Evolutionary conservation across 352 stramenopile species (phyloP).

Genomic region (Phytophthora syringae): DNA sequence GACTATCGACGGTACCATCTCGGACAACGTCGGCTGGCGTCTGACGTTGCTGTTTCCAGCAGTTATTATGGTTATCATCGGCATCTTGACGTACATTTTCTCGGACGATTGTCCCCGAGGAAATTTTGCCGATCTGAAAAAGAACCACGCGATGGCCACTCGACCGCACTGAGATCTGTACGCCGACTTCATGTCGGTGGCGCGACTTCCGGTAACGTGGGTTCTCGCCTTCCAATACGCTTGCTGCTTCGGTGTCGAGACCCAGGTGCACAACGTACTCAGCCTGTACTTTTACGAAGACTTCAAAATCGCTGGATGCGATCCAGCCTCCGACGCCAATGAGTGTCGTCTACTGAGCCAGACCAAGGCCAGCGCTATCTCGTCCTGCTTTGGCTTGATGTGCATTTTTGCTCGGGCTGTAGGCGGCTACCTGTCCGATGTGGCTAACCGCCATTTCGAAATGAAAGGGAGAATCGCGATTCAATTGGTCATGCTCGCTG

Average conservation of each 20-base stretch:
- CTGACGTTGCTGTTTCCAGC: slow-evolving; percentile 89
- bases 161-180: slow-evolving; percentile 22
- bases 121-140: slow-evolving; percentile 15
- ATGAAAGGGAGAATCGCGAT: slow-evolving; percentile 87
- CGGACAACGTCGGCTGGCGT: slow-evolving; percentile 87
- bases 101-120: slow-evolving; percentile 32
- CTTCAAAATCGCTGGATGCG: slow-evolving; percentile 69
- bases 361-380: slow-evolving; percentile 69
- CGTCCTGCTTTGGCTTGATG: slow-evolving; percentile 94
- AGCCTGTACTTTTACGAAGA: slow-evolving; percentile 91
- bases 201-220: slow-evolving; percentile 75
- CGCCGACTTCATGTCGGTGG: slow-evolving; percentile 47
- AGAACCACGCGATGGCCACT: slow-evolving; percentile 16
- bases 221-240: slow-evolving; percentile 46
- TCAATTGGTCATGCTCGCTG: slow-evolving; percentile 76
- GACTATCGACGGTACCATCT: slow-evolving; percentile 50
- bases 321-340: slow-evolving; percentile 15
- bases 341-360: slow-evolving; percentile 35
- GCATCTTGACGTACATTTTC: slow-evolving; percentile 42
- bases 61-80: slow-evolving; percentile 74
- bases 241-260: slow-evolving; percentile 93
- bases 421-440: slow-evolving; percentile 86
- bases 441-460: slow-evolving; percentile 68
- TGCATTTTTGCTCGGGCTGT: slow-evolving; percentile 91
- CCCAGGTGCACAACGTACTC: slow-evolving; percentile 94